phyloP scores from a whole-genome alignment of 139 green algal species.

The Diplosphaera chodatii region DNA sequence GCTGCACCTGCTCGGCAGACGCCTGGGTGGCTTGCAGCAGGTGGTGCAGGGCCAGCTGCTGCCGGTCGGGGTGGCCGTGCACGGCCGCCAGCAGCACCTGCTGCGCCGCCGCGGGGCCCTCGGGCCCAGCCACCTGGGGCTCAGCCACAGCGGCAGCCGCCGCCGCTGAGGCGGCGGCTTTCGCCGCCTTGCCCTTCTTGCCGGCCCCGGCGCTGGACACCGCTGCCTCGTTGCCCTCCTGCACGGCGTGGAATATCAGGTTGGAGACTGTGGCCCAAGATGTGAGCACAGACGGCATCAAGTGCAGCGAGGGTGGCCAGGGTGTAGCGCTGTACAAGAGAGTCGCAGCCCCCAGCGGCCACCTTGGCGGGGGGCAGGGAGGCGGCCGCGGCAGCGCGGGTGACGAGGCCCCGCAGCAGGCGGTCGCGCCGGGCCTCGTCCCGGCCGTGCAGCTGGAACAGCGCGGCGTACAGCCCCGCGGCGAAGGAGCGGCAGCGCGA shows the following conservation, averaged over 20 bases:
- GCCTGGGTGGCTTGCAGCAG: background rate
- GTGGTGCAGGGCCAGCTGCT: background rate
- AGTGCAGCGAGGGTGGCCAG: too few species aligned
- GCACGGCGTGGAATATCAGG: background rate
- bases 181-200: conserved; percentile 13
- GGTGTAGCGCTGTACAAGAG: too few species aligned
- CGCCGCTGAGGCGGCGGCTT: background rate
- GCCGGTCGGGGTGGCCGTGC: background rate
- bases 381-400: conserved; percentile 8
- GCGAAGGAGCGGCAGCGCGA: background rate
- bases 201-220: background rate
- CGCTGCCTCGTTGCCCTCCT: background rate
- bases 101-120: background rate
- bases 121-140: background rate
- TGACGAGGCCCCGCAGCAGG: conserved; percentile 39
- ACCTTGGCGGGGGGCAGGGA: background rate
- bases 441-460: conserved; percentile 32
- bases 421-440: conserved; percentile 28
- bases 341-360: too few species aligned
- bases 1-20: background rate
- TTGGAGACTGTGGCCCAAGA: too few species aligned
- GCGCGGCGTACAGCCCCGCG: conserved; percentile 21
- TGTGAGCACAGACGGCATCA: too few species aligned
- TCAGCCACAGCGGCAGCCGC: background rate
- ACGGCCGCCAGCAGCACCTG: background rate